Evolutionary conservation across 768 basidiomycete genomes (phyloP).

Genomic region (Rubroboletus satanas): DNA sequence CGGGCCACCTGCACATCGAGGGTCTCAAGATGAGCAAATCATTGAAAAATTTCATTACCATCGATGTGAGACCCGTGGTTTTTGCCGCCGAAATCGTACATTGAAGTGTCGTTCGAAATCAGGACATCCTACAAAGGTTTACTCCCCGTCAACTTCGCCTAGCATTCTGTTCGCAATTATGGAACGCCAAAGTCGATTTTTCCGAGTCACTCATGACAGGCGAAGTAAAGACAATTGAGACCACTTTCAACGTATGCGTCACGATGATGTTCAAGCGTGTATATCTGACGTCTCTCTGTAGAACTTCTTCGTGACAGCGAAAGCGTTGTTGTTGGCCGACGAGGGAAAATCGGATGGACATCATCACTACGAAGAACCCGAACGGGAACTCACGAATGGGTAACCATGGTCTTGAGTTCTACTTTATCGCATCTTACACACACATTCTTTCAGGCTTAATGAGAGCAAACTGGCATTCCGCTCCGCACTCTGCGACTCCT

Average conservation of each 20-base stretch:
- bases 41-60: conserved; percentile 98
- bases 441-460: conserved; percentile 51
- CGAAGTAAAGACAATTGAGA: conserved; percentile 84
- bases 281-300: conserved; percentile 30
- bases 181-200: conserved; percentile 94
- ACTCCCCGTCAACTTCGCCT: conserved; percentile 86
- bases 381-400: conserved; percentile 66
- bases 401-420: conserved; percentile 31
- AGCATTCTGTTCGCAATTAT: conserved; percentile 85
- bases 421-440: conserved; percentile 9
- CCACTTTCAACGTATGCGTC: conserved; percentile 71
- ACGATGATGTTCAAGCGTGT: neutral
- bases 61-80: conserved; percentile 56
- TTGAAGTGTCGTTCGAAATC: conserved; percentile 10
- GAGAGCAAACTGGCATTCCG: conserved; percentile 77
- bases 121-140: conserved; percentile 85
- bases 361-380: conserved; percentile 62
- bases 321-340: conserved; percentile 64
- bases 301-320: conserved; percentile 93
- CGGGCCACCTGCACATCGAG: conserved; percentile 96
- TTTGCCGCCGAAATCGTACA: neutral
- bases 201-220: conserved; percentile 85
- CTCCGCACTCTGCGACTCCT: conserved; percentile 88
- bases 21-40: conserved; percentile 99
- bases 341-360: conserved; percentile 51